A percentile compares a stretch with the other conserved stretches of the same genome.
Conservation (phyloP, 176 grass and related monocot genomes). For the Phoenix dactylifera region DNA sequence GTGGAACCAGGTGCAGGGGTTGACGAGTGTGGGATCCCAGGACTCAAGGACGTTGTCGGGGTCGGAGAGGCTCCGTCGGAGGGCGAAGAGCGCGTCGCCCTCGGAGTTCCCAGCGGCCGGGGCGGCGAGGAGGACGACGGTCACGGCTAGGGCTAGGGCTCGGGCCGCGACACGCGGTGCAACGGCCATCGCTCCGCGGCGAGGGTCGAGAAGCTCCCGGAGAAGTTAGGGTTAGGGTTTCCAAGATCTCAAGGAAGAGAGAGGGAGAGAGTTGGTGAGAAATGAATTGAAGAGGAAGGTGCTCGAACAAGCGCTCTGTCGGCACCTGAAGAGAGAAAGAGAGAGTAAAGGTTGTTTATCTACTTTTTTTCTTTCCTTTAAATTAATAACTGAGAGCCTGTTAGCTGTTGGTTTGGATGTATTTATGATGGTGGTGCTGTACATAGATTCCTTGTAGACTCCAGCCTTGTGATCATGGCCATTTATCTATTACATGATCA, state of each 20-base stretch:
- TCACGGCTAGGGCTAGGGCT: conserved; percentile 6
- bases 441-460: no score
- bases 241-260: not conserved
- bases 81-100: conserved; percentile 54
- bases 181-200: conserved; percentile 28
- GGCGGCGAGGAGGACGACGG: conserved; percentile 1
- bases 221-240: conserved; percentile 13
- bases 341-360: no score
- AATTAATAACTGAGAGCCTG: no score
- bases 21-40: conserved; percentile 20
- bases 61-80: conserved; percentile 22
- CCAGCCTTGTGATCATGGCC: no score
- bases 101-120: conserved; percentile 55
- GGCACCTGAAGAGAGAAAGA: no score
- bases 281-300: no score
- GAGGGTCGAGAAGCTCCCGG: conserved; percentile 12
- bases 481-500: no score
- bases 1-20: conserved; percentile 22
- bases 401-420: no score
- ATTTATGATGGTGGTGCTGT: no score
- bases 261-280: no score
- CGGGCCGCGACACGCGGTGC: conserved; percentile 4
- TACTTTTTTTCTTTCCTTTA: no score
- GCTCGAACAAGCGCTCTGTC: no score
- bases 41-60: conserved; percentile 10